These are phyloP conservation scores for Protomyces arabidopsidicola DNA, from an alignment of 1,139 yeast genomes.

Conservation along the genomic window DNA sequence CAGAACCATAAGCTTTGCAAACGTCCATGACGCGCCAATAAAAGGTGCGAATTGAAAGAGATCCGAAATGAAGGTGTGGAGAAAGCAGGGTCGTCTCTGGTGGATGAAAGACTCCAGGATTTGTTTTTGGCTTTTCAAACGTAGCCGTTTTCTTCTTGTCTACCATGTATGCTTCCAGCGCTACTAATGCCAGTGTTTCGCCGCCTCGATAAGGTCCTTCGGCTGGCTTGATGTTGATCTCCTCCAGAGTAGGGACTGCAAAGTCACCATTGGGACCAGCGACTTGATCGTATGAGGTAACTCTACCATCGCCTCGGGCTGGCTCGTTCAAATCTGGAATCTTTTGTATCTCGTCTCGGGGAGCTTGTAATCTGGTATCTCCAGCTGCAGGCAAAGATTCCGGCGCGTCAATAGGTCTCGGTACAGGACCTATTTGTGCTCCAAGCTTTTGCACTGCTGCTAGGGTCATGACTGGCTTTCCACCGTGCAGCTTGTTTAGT, in stretches of 20 bases:
- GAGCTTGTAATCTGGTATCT: not conserved
- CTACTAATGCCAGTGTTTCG: constrained; percentile 4
- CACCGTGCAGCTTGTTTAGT: constrained; percentile 9
- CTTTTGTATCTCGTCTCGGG: constrained; percentile 4
- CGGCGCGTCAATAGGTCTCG: constrained; percentile 13
- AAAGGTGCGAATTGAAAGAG: constrained; percentile 21
- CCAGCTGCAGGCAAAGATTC: constrained; percentile 17
- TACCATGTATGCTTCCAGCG: constrained; percentile 6
- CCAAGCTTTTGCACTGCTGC: constrained; percentile 12
- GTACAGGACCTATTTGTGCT: constrained; percentile 14
- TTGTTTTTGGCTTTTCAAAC: constrained; percentile 26
- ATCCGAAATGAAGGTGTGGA: constrained; percentile 25
- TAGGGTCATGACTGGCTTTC: constrained; percentile 14
- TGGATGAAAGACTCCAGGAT: constrained; percentile 23
- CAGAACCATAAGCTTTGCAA: constrained; percentile 12
- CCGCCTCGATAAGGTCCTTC: constrained; percentile 24
- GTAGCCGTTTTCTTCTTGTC: constrained; percentile 23
- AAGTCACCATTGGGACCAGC: constrained; percentile 22
- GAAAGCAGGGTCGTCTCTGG: constrained; percentile 24
- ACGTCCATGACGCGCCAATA: constrained; percentile 23
- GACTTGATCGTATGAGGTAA: constrained; percentile 16
- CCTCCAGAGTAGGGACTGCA: constrained; percentile 24
- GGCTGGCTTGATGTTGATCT: constrained; percentile 16
- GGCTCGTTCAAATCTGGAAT: constrained; percentile 17
- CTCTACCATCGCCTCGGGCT: constrained; percentile 4